These are phyloP conservation scores for Cinnamomum micranthum DNA, from an alignment of 164 flowering plant genomes.

Conservation along the genomic window DNA sequence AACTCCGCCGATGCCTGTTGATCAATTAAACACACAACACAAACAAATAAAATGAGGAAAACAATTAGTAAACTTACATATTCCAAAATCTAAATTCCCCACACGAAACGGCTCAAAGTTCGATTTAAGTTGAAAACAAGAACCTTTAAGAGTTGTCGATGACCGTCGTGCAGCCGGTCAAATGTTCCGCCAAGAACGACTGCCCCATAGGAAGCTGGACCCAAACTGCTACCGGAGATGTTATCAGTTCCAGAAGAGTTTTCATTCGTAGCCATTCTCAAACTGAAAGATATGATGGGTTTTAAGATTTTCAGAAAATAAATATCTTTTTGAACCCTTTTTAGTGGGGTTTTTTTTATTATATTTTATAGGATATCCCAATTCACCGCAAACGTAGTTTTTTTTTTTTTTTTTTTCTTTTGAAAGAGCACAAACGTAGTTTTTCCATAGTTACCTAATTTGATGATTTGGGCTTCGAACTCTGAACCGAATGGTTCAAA, in stretches of 20 bases:
- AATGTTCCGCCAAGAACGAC: constrained; percentile 96
- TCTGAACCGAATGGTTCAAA: no score
- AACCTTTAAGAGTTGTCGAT: constrained; percentile 73
- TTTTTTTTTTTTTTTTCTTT: no score
- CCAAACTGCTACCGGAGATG: background rate
- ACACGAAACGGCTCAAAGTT: background rate
- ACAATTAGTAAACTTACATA: no score
- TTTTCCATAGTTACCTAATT: no score
- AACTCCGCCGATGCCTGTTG: constrained; percentile 62
- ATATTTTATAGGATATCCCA: no score
- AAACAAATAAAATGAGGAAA: background rate
- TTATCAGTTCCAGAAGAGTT: constrained; percentile 1
- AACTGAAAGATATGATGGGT: background rate
- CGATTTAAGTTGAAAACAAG: background rate
- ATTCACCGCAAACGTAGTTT: no score
- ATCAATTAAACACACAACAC: background rate
- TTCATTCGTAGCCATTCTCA: constrained; percentile 2
- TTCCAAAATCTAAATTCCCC: background rate
- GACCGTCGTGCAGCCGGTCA: constrained; percentile 87
- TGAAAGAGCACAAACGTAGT: no score
- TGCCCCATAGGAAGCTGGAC: constrained; percentile 46
- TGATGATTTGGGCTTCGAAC: no score
- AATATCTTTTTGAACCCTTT: no score
- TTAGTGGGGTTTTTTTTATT: no score
- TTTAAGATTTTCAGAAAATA: no score